Percentiles rank a stretch among this genome's conserved stretches.
Evolutionary conservation across 805 yeast genomes (phyloP).

Genomic region (Yamadazyma akitaensis): DNA sequence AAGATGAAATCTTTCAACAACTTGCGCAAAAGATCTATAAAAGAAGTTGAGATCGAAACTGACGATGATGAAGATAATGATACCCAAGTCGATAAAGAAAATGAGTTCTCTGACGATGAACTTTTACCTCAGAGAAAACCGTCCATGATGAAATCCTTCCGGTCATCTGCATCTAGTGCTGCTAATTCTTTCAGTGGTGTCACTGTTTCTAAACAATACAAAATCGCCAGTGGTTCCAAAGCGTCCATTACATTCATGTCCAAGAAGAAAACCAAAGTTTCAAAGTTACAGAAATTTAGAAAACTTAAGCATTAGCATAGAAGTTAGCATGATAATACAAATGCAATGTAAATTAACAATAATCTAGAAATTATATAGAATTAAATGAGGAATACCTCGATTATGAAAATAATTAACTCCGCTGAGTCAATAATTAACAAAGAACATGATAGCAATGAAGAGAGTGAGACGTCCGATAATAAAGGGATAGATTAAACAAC

Average conservation of each 20-base stretch:
- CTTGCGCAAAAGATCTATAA: constrained; percentile 21
- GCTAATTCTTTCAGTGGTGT: constrained; percentile 47
- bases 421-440: too few relatives aligned
- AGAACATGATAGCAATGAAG: background rate
- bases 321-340: background rate
- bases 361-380: background rate
- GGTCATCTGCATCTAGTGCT: constrained; percentile 37
- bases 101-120: constrained; percentile 29
- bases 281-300: constrained; percentile 2
- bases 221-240: constrained; percentile 51
- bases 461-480: background rate
- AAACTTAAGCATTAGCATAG: constrained; percentile 6
- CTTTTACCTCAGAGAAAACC: constrained; percentile 43
- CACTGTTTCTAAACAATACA: constrained; percentile 51
- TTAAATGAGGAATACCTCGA: background rate
- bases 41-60: constrained; percentile 24
- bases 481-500: too few relatives aligned
- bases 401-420: too few relatives aligned
- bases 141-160: constrained; percentile 47
- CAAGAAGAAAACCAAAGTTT: constrained; percentile 18
- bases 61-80: constrained; percentile 16
- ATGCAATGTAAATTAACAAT: constrained; percentile 2
- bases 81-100: constrained; percentile 15
- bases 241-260: constrained; percentile 59
- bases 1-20: constrained; percentile 34